Evolutionary conservation across 2,329 filamentous ascomycete genomes (phyloP).

Genomic region (Cytospora mali): DNA sequence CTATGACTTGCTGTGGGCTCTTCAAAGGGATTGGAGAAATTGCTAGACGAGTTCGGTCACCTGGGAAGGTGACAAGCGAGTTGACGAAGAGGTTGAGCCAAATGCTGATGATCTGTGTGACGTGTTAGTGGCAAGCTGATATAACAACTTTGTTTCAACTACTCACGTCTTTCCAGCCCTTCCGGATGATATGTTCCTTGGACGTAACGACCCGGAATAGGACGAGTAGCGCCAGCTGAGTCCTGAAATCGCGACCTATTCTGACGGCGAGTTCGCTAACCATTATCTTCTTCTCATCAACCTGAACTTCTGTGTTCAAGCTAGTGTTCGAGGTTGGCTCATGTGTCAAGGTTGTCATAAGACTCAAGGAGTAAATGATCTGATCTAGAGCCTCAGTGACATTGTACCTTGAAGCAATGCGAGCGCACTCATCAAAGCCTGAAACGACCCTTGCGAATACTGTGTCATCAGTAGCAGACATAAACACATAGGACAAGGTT

Average conservation of each 20-base stretch:
- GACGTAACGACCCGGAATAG: conserved; percentile 89
- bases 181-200: conserved; percentile 74
- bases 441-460: conserved; percentile 93
- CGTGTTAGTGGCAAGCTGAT: conserved; percentile 40
- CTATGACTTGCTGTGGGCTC: conserved; percentile 88
- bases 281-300: conserved; percentile 91
- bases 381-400: conserved; percentile 88
- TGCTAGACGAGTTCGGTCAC: conserved; percentile 65
- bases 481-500: conserved; percentile 96
- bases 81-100: conserved; percentile 97
- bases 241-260: conserved; percentile 89
- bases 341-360: conserved; percentile 85
- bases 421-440: conserved; percentile 94
- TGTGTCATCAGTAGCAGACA: conserved; percentile 95
- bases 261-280: conserved; percentile 97
- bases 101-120: conserved; percentile 75
- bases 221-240: conserved; percentile 92
- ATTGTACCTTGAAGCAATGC: conserved; percentile 83
- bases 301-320: conserved; percentile 94
- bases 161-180: conserved; percentile 79
- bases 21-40: conserved; percentile 86
- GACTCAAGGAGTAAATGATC: conserved; percentile 85
- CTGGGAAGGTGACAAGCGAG: conserved; percentile 78
- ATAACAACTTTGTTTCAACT: not conserved
- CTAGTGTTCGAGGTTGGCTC: conserved; percentile 77